These are phyloP conservation scores for Botrytis deweyae DNA, from an alignment of 2,329 filamentous ascomycete species.

Conservation along the genomic window DNA sequence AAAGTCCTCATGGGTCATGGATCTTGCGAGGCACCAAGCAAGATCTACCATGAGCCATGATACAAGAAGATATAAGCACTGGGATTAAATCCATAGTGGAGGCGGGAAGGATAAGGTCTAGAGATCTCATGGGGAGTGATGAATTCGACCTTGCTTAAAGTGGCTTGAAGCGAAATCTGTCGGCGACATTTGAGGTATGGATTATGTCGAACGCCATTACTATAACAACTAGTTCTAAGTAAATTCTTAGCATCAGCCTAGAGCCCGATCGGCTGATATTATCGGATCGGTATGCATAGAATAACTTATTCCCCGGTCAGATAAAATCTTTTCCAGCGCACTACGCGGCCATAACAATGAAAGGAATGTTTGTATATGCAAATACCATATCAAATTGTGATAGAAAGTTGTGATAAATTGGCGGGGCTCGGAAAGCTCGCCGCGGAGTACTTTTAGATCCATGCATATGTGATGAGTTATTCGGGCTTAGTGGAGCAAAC, in stretches of 20 bases:
- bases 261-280: conserved; percentile 1
- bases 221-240: background rate
- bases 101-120: conserved; percentile 27
- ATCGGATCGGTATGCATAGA: conserved; percentile 8
- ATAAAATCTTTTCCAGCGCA: background rate
- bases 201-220: background rate
- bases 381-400: conserved; percentile 14
- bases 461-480: conserved; percentile 7
- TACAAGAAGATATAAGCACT: conserved; percentile 16
- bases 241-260: conserved; percentile 10
- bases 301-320: background rate
- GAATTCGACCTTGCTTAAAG: conserved; percentile 2
- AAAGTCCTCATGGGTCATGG: conserved; percentile 34
- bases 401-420: conserved; percentile 9
- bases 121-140: conserved; percentile 7
- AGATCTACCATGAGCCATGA: conserved; percentile 30
- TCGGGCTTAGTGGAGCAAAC: conserved; percentile 7
- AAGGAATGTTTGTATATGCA: background rate
- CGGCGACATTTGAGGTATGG: background rate
- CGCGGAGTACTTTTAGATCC: background rate
- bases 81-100: conserved; percentile 15
- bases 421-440: conserved; percentile 10
- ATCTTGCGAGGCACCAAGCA: conserved; percentile 37
- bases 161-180: conserved; percentile 7
- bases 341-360: background rate